Evolutionary conservation across 140 eudicot species (phyloP).

Genomic region (Cichorium intybus): DNA sequence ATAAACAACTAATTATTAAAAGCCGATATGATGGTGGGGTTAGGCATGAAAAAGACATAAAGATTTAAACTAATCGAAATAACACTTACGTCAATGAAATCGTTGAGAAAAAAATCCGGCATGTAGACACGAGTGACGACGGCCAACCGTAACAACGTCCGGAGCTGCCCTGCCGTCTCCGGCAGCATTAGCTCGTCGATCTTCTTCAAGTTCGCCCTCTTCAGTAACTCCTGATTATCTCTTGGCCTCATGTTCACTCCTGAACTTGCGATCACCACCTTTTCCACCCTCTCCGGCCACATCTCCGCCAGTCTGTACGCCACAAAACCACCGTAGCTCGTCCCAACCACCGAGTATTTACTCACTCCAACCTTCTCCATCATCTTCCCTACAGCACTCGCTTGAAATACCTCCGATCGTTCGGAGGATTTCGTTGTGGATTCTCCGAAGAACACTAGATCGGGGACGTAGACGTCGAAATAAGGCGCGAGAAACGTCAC

Average conservation of each 20-base stretch:
- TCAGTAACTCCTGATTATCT: slow-evolving; percentile 51
- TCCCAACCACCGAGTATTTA: slow-evolving; percentile 57
- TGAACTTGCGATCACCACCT: slow-evolving; percentile 81
- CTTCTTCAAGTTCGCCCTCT: slow-evolving; percentile 46
- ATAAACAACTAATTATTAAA: not conserved
- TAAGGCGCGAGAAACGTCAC: slow-evolving; percentile 35
- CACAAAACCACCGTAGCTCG: slow-evolving; percentile 81
- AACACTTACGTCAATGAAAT: slow-evolving; percentile 56
- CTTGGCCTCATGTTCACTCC: slow-evolving; percentile 53
- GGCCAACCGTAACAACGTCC: slow-evolving; percentile 49
- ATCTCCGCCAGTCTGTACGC: slow-evolving; percentile 64
- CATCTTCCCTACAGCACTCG: slow-evolving; percentile 46
- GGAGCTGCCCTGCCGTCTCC: slow-evolving; percentile 44
- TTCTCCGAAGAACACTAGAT: slow-evolving; percentile 69
- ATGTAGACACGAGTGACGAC: slow-evolving; percentile 30
- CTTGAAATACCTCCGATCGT: slow-evolving; percentile 78
- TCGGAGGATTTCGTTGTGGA: slow-evolving; percentile 51
- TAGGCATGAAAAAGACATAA: slow-evolving; percentile 4
- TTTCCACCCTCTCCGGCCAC: slow-evolving; percentile 80
- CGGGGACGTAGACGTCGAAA: slow-evolving; percentile 62
- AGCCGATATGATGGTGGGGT: not conserved
- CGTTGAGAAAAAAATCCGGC: slow-evolving; percentile 75
- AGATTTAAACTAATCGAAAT: not conserved
- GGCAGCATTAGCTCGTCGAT: slow-evolving; percentile 74
- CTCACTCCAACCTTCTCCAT: slow-evolving; percentile 57